Conservation (phyloP, 2,329 filamentous ascomycete species). For the Scedosporium aurantiacum region DNA sequence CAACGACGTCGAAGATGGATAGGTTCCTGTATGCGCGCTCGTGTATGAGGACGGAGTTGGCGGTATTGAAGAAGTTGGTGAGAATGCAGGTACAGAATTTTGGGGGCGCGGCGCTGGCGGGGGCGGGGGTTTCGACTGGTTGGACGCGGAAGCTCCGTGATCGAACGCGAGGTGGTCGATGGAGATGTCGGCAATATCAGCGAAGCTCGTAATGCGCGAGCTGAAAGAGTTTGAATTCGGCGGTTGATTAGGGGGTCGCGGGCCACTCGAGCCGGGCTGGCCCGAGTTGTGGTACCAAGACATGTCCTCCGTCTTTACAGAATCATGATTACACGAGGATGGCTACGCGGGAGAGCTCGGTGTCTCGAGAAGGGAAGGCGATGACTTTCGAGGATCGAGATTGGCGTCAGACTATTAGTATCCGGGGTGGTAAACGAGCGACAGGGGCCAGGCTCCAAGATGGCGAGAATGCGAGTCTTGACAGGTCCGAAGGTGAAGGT, state of each 20-base stretch:
- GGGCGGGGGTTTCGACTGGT: not conserved
- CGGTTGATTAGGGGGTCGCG: not conserved
- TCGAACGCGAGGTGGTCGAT: conserved; percentile 7
- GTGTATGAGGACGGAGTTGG: not conserved
- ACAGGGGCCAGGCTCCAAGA: not conserved
- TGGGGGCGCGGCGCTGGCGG: not conserved
- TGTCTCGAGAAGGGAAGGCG: not conserved
- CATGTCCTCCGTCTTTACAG: not conserved
- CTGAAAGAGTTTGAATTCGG: conserved; percentile 1
- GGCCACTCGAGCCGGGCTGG: not conserved
- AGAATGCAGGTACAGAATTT: not conserved
- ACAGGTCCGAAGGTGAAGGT: not conserved
- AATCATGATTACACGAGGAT: not conserved
- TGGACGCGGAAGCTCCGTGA: not conserved
- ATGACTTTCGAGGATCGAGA: not conserved
- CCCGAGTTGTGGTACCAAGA: conserved; percentile 1
- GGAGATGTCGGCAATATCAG: conserved; percentile 7
- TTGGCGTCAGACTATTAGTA: not conserved
- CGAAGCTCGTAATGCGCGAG: conserved; percentile 7
- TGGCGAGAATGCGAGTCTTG: not conserved
- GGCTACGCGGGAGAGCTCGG: not conserved
- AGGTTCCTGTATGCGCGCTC: not conserved
- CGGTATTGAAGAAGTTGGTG: not conserved
- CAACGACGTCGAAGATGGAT: not conserved
- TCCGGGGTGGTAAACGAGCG: not conserved